Evolutionary conservation across 768 basidiomycete species (phyloP).

Genomic region (Brasilioporus rufonigricans): DNA sequence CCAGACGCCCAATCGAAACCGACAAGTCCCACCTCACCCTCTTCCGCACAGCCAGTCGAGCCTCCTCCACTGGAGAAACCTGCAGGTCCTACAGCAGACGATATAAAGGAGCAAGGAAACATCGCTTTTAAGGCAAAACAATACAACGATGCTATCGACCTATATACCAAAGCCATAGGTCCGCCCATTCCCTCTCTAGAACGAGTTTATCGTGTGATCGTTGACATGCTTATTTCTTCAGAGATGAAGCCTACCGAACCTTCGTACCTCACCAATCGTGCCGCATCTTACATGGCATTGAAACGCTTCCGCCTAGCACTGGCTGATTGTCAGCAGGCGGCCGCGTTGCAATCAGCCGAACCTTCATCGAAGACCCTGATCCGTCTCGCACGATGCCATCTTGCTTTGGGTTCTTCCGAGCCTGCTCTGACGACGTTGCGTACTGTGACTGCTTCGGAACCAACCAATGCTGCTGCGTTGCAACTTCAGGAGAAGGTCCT

Average conservation of each 20-base stretch:
- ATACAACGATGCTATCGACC: slow-evolving; percentile 67
- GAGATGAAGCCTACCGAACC: slow-evolving; percentile 65
- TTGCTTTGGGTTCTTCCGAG: slow-evolving; percentile 69
- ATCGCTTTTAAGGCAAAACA: slow-evolving; percentile 63
- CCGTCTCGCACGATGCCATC: slow-evolving; percentile 80
- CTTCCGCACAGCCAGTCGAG: slow-evolving; percentile 6
- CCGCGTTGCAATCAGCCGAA: slow-evolving; percentile 54
- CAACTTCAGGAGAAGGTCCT: slow-evolving; percentile 62
- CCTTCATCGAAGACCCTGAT: slow-evolving; percentile 78
- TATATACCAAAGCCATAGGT: slow-evolving; percentile 79
- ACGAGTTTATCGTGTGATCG: slow-evolving; percentile 13
- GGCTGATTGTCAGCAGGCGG: slow-evolving; percentile 75
- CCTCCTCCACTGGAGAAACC: slow-evolving; percentile 17
- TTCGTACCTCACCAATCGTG: slow-evolving; percentile 80
- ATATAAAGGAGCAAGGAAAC: slow-evolving; percentile 78
- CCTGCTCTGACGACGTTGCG: slow-evolving; percentile 68
- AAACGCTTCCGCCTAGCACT: slow-evolving; percentile 76
- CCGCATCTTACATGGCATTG: slow-evolving; percentile 79
- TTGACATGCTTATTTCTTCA: slow-evolving; percentile 23
- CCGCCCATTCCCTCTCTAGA: slow-evolving; percentile 16
- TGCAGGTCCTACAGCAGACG: slow-evolving; percentile 41
- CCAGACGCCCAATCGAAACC: slow-evolving; percentile 6
- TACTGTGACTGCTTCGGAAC: slow-evolving; percentile 58
- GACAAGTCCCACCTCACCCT: slow-evolving; percentile 19
- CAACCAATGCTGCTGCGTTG: slow-evolving; percentile 54